Evolutionary conservation across 352 stramenopile genomes (phyloP), one percentile per base, ranked within the genome.

Genomic region (Pythium rhizo-oryzae): DNA sequence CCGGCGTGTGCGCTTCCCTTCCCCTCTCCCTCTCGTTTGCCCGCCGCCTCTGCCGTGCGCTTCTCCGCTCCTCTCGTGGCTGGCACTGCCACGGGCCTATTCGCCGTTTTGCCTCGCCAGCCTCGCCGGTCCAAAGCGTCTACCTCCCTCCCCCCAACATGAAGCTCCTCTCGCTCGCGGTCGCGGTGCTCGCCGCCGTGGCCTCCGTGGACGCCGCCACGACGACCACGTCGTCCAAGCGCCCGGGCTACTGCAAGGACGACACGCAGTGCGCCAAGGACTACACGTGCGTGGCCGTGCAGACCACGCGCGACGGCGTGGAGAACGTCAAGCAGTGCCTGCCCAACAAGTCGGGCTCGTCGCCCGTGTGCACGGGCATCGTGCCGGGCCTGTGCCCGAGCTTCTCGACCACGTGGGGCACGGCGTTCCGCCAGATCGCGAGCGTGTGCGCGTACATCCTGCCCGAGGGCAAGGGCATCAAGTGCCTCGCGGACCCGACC

Each of bases 251-350:
- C 74, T 93, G 84, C 62, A 79, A 87, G 39, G 72, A 90, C 73
- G 65, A 77, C 59, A 70, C 55, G 28, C 75, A 71, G n/a, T 93
- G 84, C 64, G 72, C 74, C 39, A 43, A 37, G 7, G 65, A 59
- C 52, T 93, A 91, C 79, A 75, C 78, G 67, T 93, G 85, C 65
- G 80, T 93, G 60, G 79, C 67, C 43, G 80, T 93, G 59, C 85
- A 93, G 79, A 93, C 85, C n/a, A 95, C 85, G 59, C 85, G 86
- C 44, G 74, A 73, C 25, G 75, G 70, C 52, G 87, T 84, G 21
- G 75, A 81, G 37, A 73, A 88, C 56, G 87, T 92, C 41, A 93
- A 95, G 81, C 81, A 92, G 72, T 93, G 87, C 56, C 69, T 95
- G 49, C 81, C 86, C 0, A 88, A 80, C 65, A 67, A 65, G 52